Evolutionary conservation across 805 yeast genomes (phyloP), one percentile per base, ranked within the genome.

Genomic region (Brettanomyces custersianus): DNA sequence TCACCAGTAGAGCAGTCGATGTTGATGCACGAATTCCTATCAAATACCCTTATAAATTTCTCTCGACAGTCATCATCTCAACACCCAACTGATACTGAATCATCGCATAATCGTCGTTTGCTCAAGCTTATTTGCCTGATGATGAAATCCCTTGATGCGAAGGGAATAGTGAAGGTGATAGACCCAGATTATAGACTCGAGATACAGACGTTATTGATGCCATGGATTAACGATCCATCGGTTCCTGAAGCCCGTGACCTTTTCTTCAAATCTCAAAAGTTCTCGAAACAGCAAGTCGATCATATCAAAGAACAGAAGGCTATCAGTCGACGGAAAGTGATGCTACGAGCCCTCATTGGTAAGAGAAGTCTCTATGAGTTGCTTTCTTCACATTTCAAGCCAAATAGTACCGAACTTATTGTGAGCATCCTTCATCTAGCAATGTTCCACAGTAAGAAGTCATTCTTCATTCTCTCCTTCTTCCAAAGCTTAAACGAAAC

Each of bases 11-110:
- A 81, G 46, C 65, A 60, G 41, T 70, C 72, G 44, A 77, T 80
- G 85, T 49, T 82, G 11, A 52, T 82, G 25, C 87, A 80, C 55
- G 86, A 78, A 51, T 77, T 80, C 44, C 64, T 82, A 40, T 64
- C 74, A n/a, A 74, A 72, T 41, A 69, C 72, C 10, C 60, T 71
- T 4, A 62, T 69, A 11, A 64, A 55, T 40, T 43, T 71, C 10
- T 62, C 69, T 0, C 56, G 36, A 9, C 15, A 29, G 5, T 21
- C 13, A 8, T 8, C 5, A 1, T 45, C 43, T 31, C 43, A 43
- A 20, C 48, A 40, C 4, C 37, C 55, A 13, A 46, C 47, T 34
- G 52, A 66, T 20, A 55, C 65, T 0, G 39, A 55, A 15, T 51
- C 62, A 26, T 39, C 52, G 4, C 43, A 46, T 40, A 60, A 41